phyloP scores from a whole-genome alignment of 805 yeast species.

The Saccharomycopsis javanensis region DNA sequence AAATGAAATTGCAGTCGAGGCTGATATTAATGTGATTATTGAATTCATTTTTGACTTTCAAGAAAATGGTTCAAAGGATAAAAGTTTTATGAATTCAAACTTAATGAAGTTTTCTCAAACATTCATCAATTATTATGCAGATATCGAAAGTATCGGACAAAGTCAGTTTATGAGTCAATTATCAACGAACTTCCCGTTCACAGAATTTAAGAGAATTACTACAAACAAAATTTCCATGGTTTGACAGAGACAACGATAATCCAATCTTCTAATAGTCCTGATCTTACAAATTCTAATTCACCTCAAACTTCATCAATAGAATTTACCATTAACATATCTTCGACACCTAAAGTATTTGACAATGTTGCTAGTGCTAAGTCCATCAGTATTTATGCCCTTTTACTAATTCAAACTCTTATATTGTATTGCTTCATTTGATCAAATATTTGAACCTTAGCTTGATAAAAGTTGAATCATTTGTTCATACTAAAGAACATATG shows the following conservation, averaged over 20 bases:
- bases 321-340: neutral
- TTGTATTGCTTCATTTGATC: neutral
- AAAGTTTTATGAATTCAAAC: slow-evolving; percentile 24
- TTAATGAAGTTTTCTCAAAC: slow-evolving; percentile 24
- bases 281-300: neutral
- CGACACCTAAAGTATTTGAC: neutral
- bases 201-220: slow-evolving; percentile 26
- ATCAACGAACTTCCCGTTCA: slow-evolving; percentile 26
- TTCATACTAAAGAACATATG: neutral
- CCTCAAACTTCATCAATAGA: neutral
- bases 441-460: neutral
- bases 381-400: neutral
- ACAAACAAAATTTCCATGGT: slow-evolving; percentile 29
- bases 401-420: neutral
- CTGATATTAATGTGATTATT: slow-evolving; percentile 23
- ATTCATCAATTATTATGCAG: slow-evolving; percentile 26
- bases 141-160: slow-evolving; percentile 19
- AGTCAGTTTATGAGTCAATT: slow-evolving; percentile 22
- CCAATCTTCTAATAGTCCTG: too few species aligned
- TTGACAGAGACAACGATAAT: slow-evolving; percentile 12
- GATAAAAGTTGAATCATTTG: neutral
- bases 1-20: slow-evolving; percentile 22
- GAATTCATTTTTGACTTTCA: slow-evolving; percentile 24
- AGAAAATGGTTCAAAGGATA: slow-evolving; percentile 21
- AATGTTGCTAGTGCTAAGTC: neutral